Evolutionary conservation across 1,139 yeast species (phyloP).

Genomic region (Maudiozyma humilis): DNA sequence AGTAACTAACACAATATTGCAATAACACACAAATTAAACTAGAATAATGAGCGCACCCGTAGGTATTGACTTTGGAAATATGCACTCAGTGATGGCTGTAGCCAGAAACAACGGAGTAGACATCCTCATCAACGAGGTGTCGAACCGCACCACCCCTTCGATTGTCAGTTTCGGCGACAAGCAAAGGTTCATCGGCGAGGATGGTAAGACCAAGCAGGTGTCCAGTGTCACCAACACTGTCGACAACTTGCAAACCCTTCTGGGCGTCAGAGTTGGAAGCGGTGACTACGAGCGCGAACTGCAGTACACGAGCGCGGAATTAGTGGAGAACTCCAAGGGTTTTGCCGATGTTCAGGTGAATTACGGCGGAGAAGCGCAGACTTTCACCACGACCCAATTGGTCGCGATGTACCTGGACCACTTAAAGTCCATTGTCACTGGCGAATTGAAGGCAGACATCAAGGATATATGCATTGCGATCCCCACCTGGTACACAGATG

Average conservation of each 20-base stretch:
- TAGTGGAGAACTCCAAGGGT: conserved; percentile 51
- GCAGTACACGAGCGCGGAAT: conserved; percentile 59
- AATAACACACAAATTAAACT: background rate
- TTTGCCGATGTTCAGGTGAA: conserved; percentile 83
- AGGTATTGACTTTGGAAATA: conserved; percentile 96
- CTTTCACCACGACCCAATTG: conserved; percentile 80
- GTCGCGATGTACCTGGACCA: conserved; percentile 92
- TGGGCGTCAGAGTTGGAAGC: conserved; percentile 67
- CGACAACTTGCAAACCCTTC: conserved; percentile 82
- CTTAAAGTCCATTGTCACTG: conserved; percentile 67
- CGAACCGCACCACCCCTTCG: conserved; percentile 93
- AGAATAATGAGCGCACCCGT: conserved; percentile 70
- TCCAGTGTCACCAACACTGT: conserved; percentile 94
- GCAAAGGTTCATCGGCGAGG: conserved; percentile 86
- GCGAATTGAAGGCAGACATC: conserved; percentile 73
- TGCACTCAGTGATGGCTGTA: conserved; percentile 86
- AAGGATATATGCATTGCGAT: conserved; percentile 88
- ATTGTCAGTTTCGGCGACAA: conserved; percentile 85
- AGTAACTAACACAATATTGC: background rate
- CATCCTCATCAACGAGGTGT: conserved; percentile 93
- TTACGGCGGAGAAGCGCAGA: conserved; percentile 67
- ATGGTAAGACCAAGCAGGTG: conserved; percentile 91
- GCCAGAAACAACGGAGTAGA: conserved; percentile 98
- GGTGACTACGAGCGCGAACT: conserved; percentile 74
- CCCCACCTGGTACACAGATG: conserved; percentile 94